Percentiles rank a stretch among this genome's conserved stretches.
These are phyloP conservation scores for Metroxylon sagu DNA, from an alignment of 176 grass and related monocot species.

Conservation along the genomic window DNA sequence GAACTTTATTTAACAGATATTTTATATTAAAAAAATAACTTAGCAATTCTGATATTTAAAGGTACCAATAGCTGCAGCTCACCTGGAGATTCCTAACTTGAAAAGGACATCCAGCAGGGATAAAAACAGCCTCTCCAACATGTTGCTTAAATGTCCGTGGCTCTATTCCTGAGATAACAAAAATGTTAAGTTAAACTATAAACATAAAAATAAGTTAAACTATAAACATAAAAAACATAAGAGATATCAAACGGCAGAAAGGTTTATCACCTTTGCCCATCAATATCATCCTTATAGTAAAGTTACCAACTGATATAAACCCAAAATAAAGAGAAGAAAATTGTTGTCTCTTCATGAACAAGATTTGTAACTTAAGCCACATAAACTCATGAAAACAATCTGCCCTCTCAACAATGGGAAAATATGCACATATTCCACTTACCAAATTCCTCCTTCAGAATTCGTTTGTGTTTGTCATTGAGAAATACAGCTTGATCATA, in stretches of 20 bases:
- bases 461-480: constrained; percentile 55
- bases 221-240: not conserved
- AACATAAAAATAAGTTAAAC: not conserved
- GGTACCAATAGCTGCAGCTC: constrained; percentile 1
- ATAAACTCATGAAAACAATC: too few species aligned
- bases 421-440: constrained; percentile 6
- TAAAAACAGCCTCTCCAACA: constrained; percentile 81
- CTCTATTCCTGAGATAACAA: constrained; percentile 56
- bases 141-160: constrained; percentile 69
- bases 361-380: too few species aligned
- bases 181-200: constrained; percentile 12
- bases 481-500: constrained; percentile 72
- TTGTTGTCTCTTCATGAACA: too few species aligned
- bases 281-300: too few species aligned
- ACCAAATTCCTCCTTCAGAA: constrained; percentile 81
- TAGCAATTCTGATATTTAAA: not conserved
- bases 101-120: constrained; percentile 93
- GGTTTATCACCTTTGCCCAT: too few species aligned
- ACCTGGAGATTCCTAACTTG: constrained; percentile 92
- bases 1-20: too few species aligned
- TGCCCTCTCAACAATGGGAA: too few species aligned
- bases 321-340: too few species aligned
- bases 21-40: too few species aligned
- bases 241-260: too few species aligned
- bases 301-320: too few species aligned